These are phyloP conservation scores for Naganishia liquefaciens DNA, from an alignment of 1,284 basidiomycete genomes.

Conservation along the genomic window DNA sequence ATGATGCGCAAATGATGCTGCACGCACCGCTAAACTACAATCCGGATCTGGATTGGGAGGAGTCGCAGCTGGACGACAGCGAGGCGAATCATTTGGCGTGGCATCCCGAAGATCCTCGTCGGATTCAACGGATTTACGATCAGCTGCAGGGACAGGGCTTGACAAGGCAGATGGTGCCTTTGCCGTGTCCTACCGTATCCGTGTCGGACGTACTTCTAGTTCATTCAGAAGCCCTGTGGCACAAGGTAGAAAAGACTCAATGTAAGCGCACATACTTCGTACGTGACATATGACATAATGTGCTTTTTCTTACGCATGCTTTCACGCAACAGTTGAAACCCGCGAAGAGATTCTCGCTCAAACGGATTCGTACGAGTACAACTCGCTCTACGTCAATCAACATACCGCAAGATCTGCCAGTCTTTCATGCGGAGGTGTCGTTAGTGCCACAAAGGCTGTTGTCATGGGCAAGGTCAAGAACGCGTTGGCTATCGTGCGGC, in stretches of 20 bases:
- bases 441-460: constrained; percentile 86
- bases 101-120: constrained; percentile 86
- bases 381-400: constrained; percentile 89
- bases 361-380: constrained; percentile 76
- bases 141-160: constrained; percentile 66
- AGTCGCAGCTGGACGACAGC: constrained; percentile 46
- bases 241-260: constrained; percentile 71
- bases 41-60: constrained; percentile 46
- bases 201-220: constrained; percentile 82
- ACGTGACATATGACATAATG: constrained; percentile 2
- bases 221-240: constrained; percentile 86
- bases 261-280: constrained; percentile 37
- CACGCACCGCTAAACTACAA: constrained; percentile 60
- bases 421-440: constrained; percentile 89
- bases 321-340: constrained; percentile 62
- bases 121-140: constrained; percentile 77
- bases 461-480: constrained; percentile 79
- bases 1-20: constrained; percentile 80
- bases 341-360: constrained; percentile 71
- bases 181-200: constrained; percentile 72
- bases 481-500: constrained; percentile 91
- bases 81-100: constrained; percentile 7
- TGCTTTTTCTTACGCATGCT: constrained; percentile 23
- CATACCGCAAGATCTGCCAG: constrained; percentile 81
- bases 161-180: constrained; percentile 70